Evolutionary conservation across 306 rosid species (phyloP).

Genomic region (Delonix regia): DNA sequence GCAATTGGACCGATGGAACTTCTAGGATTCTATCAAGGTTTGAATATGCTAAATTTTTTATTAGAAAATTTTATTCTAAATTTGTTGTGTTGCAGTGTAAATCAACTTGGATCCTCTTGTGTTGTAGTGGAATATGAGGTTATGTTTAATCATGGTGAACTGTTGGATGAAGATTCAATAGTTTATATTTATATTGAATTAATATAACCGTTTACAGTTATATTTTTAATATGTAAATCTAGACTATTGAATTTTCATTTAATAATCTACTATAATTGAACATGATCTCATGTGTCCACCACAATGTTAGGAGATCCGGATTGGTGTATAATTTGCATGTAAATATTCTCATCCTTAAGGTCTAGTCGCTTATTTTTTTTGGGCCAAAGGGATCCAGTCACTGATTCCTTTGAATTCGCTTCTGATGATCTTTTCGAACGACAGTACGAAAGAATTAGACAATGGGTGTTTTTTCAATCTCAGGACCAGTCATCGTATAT

Average conservation of each 20-base stretch:
- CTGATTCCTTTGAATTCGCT: not conserved
- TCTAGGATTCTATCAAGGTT: conserved; percentile 49
- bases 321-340: not conserved
- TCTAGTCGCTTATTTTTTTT: too few relatives aligned
- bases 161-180: too few relatives aligned
- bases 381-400: not conserved
- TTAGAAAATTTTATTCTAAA: not conserved
- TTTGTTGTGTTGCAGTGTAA: not conserved
- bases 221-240: too few relatives aligned
- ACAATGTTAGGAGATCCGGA: too few relatives aligned
- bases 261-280: too few relatives aligned
- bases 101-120: too few relatives aligned
- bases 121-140: too few relatives aligned
- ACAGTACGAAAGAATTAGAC: not conserved
- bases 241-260: too few relatives aligned
- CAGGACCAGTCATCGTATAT: not conserved
- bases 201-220: too few relatives aligned
- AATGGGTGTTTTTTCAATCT: not conserved
- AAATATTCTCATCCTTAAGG: not conserved
- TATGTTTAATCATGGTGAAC: too few relatives aligned
- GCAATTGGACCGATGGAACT: conserved; percentile 91
- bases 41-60: not conserved
- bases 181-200: too few relatives aligned
- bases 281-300: too few relatives aligned
- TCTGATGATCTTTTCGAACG: not conserved